These are phyloP conservation scores for Asterionellopsis glacialis DNA, from an alignment of 108 stramenopile species.

Conservation along the genomic window DNA sequence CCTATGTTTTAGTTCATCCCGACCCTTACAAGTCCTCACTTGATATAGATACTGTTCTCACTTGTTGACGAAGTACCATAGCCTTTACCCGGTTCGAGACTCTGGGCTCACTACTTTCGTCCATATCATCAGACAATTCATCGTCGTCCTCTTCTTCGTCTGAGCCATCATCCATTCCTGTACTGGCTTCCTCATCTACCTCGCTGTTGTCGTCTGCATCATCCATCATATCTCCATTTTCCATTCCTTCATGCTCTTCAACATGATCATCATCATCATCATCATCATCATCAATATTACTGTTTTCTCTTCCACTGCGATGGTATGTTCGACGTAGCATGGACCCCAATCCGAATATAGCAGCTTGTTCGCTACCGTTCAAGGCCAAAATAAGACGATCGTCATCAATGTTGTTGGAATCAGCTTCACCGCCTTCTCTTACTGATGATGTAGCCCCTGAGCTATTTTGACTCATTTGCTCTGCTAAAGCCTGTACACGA, in stretches of 20 bases:
- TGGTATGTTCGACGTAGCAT: slow-evolving; percentile 7
- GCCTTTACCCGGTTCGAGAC: not conserved
- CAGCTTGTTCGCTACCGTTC: slow-evolving; percentile 14
- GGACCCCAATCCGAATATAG: slow-evolving; percentile 6
- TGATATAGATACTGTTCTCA: slow-evolving; percentile 10
- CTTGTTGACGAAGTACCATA: not conserved
- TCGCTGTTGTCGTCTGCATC: slow-evolving; percentile 18
- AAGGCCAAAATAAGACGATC: slow-evolving; percentile 19
- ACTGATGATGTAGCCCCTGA: slow-evolving; percentile 3
- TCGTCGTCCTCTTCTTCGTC: slow-evolving; percentile 20
- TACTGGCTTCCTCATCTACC: slow-evolving; percentile 22
- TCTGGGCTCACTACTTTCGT: slow-evolving; percentile 19
- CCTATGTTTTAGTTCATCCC: too few species aligned
- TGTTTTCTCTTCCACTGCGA: slow-evolving; percentile 15
- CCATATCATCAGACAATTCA: slow-evolving; percentile 10
- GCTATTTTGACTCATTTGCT: slow-evolving; percentile 14
- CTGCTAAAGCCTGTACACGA: slow-evolving; percentile 36
- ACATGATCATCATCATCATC: slow-evolving; percentile 28
- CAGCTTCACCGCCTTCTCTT: slow-evolving; percentile 11
- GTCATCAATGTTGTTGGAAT: slow-evolving; percentile 21
- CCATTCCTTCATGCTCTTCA: slow-evolving; percentile 16
- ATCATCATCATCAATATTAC: slow-evolving; percentile 26
- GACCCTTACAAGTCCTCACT: slow-evolving; percentile 2
- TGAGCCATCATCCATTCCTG: slow-evolving; percentile 11
- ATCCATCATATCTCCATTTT: slow-evolving; percentile 30